Percentiles rank a stretch among this genome's conserved stretches.
Conservation (phyloP, 2,329 filamentous ascomycete species). For the Ascochyta lentis region DNA sequence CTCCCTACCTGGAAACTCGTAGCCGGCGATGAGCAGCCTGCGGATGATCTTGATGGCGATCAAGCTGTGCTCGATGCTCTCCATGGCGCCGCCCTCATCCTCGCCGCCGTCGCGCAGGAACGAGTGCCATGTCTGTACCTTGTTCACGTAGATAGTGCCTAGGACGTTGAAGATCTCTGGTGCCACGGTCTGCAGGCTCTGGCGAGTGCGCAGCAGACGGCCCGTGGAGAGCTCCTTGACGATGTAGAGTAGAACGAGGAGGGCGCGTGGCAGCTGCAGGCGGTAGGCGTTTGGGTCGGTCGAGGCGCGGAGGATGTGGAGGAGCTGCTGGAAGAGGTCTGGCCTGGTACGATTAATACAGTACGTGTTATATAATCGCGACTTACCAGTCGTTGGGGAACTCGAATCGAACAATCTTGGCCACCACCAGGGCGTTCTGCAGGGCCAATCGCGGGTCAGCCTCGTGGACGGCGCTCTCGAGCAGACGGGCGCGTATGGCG, state of each 20-base stretch:
- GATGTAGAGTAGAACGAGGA: slow-evolving; percentile 81
- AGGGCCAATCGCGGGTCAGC: slow-evolving; percentile 76
- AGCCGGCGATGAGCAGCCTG: slow-evolving; percentile 79
- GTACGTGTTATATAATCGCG: not conserved
- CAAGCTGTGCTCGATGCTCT: slow-evolving; percentile 78
- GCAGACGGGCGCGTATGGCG: slow-evolving; percentile 74
- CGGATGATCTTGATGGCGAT: slow-evolving; percentile 80
- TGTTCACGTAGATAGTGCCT: slow-evolving; percentile 77
- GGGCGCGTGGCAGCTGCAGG: slow-evolving; percentile 71
- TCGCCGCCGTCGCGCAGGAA: slow-evolving; percentile 65
- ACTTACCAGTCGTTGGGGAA: slow-evolving; percentile 81
- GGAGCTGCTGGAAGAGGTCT: slow-evolving; percentile 49
- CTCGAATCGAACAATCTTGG: slow-evolving; percentile 88
- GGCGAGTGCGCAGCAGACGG: slow-evolving; percentile 75
- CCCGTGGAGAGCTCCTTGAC: slow-evolving; percentile 90
- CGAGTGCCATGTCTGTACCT: slow-evolving; percentile 72
- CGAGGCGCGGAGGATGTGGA: slow-evolving; percentile 66
- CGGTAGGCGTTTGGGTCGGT: slow-evolving; percentile 62
- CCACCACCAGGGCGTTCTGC: slow-evolving; percentile 85
- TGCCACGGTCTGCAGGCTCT: slow-evolving; percentile 76
- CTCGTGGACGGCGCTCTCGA: slow-evolving; percentile 80
- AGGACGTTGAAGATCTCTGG: slow-evolving; percentile 86
- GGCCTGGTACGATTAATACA: slow-evolving; percentile 40
- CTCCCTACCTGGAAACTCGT: slow-evolving; percentile 82
- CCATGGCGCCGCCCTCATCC: slow-evolving; percentile 64